Percentiles rank a stretch among this genome's conserved stretches.
phyloP scores from a whole-genome alignment of 352 stramenopile genomes.

The Phytophthora pistaciae region DNA sequence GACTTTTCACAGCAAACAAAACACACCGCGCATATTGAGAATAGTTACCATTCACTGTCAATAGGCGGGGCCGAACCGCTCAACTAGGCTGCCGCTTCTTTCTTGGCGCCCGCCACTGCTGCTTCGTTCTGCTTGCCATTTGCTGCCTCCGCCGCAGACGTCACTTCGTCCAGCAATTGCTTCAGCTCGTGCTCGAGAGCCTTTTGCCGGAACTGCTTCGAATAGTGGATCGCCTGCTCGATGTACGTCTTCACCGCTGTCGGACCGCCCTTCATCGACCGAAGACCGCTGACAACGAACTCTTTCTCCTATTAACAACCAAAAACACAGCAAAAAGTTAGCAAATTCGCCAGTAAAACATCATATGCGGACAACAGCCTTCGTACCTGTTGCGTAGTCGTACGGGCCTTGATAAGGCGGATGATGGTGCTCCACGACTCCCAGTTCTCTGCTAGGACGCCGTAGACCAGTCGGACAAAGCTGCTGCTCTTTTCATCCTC shows the following conservation, averaged over 20 bases:
- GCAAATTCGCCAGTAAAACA: neutral
- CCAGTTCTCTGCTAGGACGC: conserved; percentile 87
- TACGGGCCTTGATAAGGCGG: conserved; percentile 76
- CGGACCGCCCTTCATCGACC: conserved; percentile 76
- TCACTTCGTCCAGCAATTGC: conserved; percentile 47
- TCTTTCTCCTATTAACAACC: conserved; percentile 66
- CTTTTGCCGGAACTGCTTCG: conserved; percentile 77
- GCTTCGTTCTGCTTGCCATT: conserved; percentile 7
- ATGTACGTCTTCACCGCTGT: conserved; percentile 77
- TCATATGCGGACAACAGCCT: neutral
- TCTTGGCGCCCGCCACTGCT: conserved; percentile 1
- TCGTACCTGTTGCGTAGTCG: conserved; percentile 74
- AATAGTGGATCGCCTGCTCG: conserved; percentile 66
- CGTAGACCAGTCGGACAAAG: conserved; percentile 78
- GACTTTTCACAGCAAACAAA: conserved; percentile 47
- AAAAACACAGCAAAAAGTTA: neutral
- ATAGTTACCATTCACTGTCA: conserved; percentile 19
- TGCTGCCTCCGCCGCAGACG: conserved; percentile 1
- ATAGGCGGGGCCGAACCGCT: conserved; percentile 6
- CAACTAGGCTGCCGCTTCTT: conserved; percentile 28
- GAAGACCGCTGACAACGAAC: conserved; percentile 77
- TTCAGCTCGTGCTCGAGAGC: conserved; percentile 59
- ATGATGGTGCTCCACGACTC: conserved; percentile 87
- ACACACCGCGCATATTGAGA: conserved; percentile 11
- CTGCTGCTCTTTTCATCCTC: conserved; percentile 58